Evolutionary conservation across 257 asterid species (phyloP).

Genomic region (Echium plantagineum): DNA sequence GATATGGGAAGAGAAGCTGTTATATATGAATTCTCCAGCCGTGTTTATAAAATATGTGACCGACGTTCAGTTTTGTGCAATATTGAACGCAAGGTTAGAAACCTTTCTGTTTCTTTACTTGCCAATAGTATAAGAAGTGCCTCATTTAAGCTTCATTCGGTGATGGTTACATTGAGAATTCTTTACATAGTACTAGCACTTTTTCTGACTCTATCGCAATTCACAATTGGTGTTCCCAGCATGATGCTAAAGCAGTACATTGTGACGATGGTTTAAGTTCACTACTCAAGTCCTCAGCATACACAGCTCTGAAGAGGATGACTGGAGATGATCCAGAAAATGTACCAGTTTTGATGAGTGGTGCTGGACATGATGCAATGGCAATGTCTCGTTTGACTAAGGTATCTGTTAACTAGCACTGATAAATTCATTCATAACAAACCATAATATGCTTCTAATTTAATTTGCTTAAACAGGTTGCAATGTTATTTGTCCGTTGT

Average conservation of each 20-base stretch:
- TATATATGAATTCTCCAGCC: conserved; percentile 57
- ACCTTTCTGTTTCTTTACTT: neutral
- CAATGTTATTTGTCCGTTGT: conserved; percentile 87
- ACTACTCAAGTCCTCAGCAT: conserved; percentile 59
- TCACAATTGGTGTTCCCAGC: conserved; percentile 37
- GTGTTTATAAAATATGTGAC: conserved; percentile 63
- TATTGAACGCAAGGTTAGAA: conserved; percentile 71
- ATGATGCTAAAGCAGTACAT: conserved; percentile 75
- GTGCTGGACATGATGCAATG: conserved; percentile 99
- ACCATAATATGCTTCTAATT: no score
- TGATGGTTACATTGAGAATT: neutral
- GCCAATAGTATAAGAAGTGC: neutral
- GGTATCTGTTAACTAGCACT: conserved; percentile 20
- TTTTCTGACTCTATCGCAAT: neutral
- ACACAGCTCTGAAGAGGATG: conserved; percentile 40
- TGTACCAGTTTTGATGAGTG: conserved; percentile 83
- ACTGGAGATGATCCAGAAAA: conserved; percentile 41
- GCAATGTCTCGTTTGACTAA: conserved; percentile 92
- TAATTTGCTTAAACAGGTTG: conserved; percentile 36
- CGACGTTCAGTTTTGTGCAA: conserved; percentile 65
- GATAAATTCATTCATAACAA: neutral
- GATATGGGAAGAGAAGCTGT: conserved; percentile 86
- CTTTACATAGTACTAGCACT: no score
- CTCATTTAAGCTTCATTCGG: neutral
- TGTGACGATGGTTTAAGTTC: conserved; percentile 65